Conservation (phyloP, 2,329 filamentous ascomycete species). For the Pezicula rhizophila region DNA sequence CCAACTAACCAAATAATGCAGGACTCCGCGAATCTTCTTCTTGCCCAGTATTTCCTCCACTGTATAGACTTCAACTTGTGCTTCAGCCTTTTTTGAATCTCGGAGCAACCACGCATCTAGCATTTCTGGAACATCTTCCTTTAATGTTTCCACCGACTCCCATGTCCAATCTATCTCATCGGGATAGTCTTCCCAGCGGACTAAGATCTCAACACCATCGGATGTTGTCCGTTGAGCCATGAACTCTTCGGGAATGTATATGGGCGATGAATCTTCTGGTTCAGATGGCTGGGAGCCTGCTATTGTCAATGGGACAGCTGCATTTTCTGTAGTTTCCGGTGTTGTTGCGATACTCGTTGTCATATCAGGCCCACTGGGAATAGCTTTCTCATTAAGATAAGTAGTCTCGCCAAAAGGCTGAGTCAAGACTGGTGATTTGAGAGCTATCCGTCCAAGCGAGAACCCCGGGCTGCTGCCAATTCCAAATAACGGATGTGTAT, state of each 20-base stretch:
- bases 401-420: no score
- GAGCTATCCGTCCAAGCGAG: no score
- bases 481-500: no score
- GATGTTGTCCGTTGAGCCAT: slow-evolving; percentile 7
- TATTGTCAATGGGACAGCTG: no score
- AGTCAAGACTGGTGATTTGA: no score
- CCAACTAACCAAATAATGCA: slow-evolving; percentile 15
- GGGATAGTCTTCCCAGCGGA: slow-evolving; percentile 15
- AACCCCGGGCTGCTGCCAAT: no score
- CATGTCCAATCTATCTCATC: slow-evolving; percentile 14
- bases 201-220: slow-evolving; percentile 8
- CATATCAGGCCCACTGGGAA: no score
- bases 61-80: slow-evolving; percentile 2
- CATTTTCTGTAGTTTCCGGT: no score
- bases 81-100: not conserved
- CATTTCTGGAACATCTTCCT: slow-evolving; percentile 7
- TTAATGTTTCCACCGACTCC: slow-evolving; percentile 8
- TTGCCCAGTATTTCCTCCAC: slow-evolving; percentile 12
- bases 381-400: no score
- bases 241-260: slow-evolving; percentile 6
- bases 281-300: not conserved
- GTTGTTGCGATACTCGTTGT: no score
- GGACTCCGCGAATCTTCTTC: slow-evolving; percentile 7
- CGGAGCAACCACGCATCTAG: slow-evolving; percentile 6
- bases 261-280: not conserved